Base-by-base conservation (phyloP, 495 filamentous ascomycete genomes). In the Penicillium waksmanii region DNA sequence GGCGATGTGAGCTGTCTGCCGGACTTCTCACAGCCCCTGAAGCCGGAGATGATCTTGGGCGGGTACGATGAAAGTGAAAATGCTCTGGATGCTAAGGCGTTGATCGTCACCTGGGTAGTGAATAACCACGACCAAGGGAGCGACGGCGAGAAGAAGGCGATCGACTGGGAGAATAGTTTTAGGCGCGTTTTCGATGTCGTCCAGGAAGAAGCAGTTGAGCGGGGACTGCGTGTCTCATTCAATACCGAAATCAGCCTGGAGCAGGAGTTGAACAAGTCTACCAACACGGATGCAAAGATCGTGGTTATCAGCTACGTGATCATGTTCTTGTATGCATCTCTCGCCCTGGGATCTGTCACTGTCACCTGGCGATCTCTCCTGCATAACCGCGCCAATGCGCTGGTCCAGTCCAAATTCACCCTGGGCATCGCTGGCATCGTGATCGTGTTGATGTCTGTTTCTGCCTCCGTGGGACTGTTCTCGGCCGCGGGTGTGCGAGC, bases 281-380 rank as follows among this genome's bases (percentile, higher is more conserved):
- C 91, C 36, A 98, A 98, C 71, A 97, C 95, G 3, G 95, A 98
- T 73, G 95, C 93, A 18, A 97, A 94, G 73, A 98, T 98, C 62
- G 87, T 98, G 13, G 89, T 96, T 43, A 89, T 98, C 73, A 97
- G 94, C 78, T 98, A 98, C 76, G 84, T 98, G 60, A 89, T 97
- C 73, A 98, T 98, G 95, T 98, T 98, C 70, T 72, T 98, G 36
- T 98, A 98, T 66, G 95, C 93, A 4, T 97, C 93, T 2, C 67
- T 98, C 35, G 93, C 95, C 3, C 76, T 98, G 4, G 96, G 95
- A 3, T 96, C 93, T 3, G 93, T 88, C 12, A 93, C 90, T 1
- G 76, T 96, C 34, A 88, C 89, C 34, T 76, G 90, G 58, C 82
- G 80, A 56, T 88, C 92, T 53, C 76, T 97, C 44, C 62, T 96